Conservation (phyloP, 257 asterid species). For the Nicotiana undulata region DNA sequence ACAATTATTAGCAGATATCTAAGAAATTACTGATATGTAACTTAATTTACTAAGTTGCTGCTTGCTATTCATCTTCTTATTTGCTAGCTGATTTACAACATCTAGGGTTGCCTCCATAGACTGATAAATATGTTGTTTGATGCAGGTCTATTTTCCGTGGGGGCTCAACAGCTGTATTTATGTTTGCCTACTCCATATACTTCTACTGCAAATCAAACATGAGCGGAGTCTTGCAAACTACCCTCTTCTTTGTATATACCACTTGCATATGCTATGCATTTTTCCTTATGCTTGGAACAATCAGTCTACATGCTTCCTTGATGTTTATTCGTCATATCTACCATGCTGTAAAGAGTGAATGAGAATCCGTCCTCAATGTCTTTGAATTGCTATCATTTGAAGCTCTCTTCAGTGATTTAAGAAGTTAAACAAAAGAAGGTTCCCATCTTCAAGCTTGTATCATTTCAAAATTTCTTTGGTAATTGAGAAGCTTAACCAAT, state of each 20-base stretch:
- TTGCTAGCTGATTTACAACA: not conserved
- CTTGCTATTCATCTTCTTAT: not conserved
- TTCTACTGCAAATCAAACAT: slow-evolving; percentile 61
- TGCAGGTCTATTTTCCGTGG: slow-evolving; percentile 76
- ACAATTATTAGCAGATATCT: not conserved
- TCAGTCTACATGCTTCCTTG: slow-evolving; percentile 56
- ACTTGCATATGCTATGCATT: slow-evolving; percentile 64
- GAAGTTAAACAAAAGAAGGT: not conserved
- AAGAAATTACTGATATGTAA: not conserved
- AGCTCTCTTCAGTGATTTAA: not conserved
- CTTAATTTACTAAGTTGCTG: not conserved
- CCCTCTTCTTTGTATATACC: slow-evolving; percentile 61
- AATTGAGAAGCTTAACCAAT: not conserved
- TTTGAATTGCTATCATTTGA: not conserved
- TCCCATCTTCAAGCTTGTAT: not conserved
- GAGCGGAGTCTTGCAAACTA: slow-evolving; percentile 56
- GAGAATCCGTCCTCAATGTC: slow-evolving; percentile 4
- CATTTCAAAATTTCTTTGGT: not conserved
- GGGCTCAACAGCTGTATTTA: slow-evolving; percentile 67
- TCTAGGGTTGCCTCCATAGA: not conserved
- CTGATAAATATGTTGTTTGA: slow-evolving; percentile 6
- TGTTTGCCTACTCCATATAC: slow-evolving; percentile 50
- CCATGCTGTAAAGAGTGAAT: slow-evolving; percentile 66
- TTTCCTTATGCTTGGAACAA: slow-evolving; percentile 69
- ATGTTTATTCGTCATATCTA: slow-evolving; percentile 52